These are phyloP conservation scores for Asterella californica DNA, from an alignment of 225 moss, liverwort and hornwort genomes.

Conservation along the genomic window DNA sequence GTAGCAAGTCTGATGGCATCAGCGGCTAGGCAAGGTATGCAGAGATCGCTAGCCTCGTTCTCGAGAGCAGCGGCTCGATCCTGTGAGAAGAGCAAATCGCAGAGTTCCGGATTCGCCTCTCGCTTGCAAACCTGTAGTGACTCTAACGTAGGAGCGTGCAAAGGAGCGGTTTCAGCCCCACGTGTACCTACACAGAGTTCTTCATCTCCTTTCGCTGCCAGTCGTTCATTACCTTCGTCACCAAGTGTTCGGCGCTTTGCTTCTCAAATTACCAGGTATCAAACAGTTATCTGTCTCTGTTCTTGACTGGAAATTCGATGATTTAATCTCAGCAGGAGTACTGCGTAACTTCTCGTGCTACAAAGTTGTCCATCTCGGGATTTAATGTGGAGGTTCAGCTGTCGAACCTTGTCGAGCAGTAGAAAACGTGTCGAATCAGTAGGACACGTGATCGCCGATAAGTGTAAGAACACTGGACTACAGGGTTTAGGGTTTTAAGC, in stretches of 20 bases:
- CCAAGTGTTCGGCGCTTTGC: conserved; percentile 19
- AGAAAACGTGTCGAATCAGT: neutral
- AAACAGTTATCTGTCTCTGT: neutral
- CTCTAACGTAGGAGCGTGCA: neutral
- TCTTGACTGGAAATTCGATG: neutral
- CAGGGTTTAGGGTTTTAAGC: conserved; percentile 15
- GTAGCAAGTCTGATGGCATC: neutral
- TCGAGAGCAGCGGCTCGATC: conserved; percentile 17
- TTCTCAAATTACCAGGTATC: conserved; percentile 30
- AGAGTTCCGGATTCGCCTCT: neutral
- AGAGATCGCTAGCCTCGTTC: conserved; percentile 19
- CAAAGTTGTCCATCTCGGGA: neutral
- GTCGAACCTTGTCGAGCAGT: neutral
- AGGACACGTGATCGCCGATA: neutral
- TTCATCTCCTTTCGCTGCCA: conserved; percentile 14
- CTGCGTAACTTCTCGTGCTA: neutral
- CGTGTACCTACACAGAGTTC: conserved; percentile 7
- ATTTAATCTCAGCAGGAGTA: neutral
- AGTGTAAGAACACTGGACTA: neutral
- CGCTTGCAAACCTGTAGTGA: conserved; percentile 15
- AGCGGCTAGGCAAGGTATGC: conserved; percentile 18
- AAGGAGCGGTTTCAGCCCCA: conserved; percentile 3
- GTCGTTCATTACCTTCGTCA: conserved; percentile 1
- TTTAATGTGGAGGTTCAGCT: neutral
- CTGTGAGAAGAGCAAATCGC: conserved; percentile 4